These are phyloP conservation scores for Candida nonsorbophila DNA, from an alignment of 805 yeast species.

Conservation along the genomic window DNA sequence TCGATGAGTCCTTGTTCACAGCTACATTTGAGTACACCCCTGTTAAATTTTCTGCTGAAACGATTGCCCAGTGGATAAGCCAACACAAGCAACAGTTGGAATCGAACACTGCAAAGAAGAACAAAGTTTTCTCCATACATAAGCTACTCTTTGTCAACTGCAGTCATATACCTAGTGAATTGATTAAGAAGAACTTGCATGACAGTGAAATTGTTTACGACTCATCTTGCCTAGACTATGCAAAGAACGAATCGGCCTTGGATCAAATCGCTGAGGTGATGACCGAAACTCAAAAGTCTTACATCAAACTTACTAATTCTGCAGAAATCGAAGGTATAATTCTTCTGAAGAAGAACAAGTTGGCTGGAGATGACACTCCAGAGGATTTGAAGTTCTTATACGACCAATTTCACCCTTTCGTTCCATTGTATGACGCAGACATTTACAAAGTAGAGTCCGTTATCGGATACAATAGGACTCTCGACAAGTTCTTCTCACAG, in stretches of 20 bases:
- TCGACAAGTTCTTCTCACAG: slow-evolving; percentile 81
- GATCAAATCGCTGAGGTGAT: slow-evolving; percentile 35
- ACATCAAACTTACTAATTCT: slow-evolving; percentile 28
- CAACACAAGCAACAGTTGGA: slow-evolving; percentile 22
- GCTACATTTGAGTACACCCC: slow-evolving; percentile 8
- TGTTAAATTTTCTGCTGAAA: slow-evolving; percentile 19
- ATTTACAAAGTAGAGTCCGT: slow-evolving; percentile 25
- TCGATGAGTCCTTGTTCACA: slow-evolving; percentile 47
- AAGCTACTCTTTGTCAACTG: slow-evolving; percentile 63
- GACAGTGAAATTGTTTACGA: slow-evolving; percentile 45
- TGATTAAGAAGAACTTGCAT: slow-evolving; percentile 56
- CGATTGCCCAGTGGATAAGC: slow-evolving; percentile 35
- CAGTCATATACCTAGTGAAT: slow-evolving; percentile 73
- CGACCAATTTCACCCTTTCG: slow-evolving; percentile 69
- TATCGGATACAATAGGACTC: slow-evolving; percentile 64
- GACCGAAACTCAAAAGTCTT: slow-evolving; percentile 40
- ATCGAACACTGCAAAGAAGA: slow-evolving; percentile 18
- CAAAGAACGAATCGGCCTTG: slow-evolving; percentile 20
- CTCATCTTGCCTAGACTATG: slow-evolving; percentile 24
- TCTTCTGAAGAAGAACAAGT: slow-evolving; percentile 51
- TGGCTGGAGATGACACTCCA: slow-evolving; percentile 18
- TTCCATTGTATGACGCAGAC: slow-evolving; percentile 36
- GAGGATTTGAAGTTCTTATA: slow-evolving; percentile 42
- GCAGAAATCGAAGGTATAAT: slow-evolving; percentile 53
- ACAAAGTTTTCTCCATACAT: slow-evolving; percentile 57